Base-by-base conservation (phyloP, 768 basidiomycete species). In the Phylloporus sp. region DNA sequence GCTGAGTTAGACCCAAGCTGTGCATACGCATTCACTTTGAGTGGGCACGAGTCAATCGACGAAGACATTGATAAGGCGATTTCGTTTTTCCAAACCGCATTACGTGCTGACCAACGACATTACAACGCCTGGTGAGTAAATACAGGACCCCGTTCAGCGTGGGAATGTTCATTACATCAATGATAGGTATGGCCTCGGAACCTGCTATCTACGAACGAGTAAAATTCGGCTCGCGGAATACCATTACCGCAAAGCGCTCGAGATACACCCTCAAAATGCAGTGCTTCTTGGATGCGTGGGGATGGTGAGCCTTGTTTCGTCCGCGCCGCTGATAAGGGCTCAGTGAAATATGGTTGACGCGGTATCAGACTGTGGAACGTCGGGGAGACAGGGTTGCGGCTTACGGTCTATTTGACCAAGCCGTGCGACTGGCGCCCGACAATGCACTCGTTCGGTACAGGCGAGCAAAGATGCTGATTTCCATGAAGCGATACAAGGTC, bases 201-300 rank as follows among this genome's bases (percentile, higher is more conserved):
- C 90, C 28, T 97, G 93, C 62, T 98, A 97, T 74, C 75, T 95
- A 65, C 80, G 91, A 59, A 90, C 86, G 79, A 93, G 89, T 68
- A 97, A 95, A 72, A 72, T 90, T 48, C 82, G 89, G 36, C 74
- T 94, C 42, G 96, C 96, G 35, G 93, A 98, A 65, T 97, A 95
- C 71, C 94, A 98, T 69, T 98, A 90, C 73, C 80, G 89, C 57
- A 87, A 85, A 64, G 94, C 96, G 4, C 77, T 85, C 28, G 82
- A 88, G 57, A 93, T 99, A 65, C 92, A 97, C 66, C 90, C 93
- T 32, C 80, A 84, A 56, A 98, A 96, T 67, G 92, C 92, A 13
- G 92, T 98, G n/a, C 74, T 99, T 51, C 71, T 95, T 49, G 93
- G 91, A 59, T 98, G 94, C 66, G 86, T 98, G 61, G 96, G 92